These are phyloP conservation scores for Magnusiomyces sp. DNA, from an alignment of 1,139 yeast species.

Conservation along the genomic window DNA sequence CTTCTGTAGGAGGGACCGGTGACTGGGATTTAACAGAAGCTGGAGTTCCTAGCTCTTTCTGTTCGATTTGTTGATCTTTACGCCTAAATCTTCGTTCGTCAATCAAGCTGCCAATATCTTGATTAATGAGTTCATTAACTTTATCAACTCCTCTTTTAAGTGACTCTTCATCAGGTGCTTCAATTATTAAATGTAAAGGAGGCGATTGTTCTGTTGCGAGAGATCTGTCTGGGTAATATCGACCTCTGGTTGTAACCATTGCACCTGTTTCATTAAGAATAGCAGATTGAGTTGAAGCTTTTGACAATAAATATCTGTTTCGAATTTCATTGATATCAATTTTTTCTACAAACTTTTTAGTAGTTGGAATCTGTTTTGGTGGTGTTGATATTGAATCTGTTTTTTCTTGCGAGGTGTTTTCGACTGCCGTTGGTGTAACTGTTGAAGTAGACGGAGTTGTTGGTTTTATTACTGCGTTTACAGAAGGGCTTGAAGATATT, in stretches of 20 bases:
- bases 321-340: conserved; percentile 34
- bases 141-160: conserved; percentile 28
- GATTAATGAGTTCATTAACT: conserved; percentile 28
- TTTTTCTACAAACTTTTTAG: conserved; percentile 18
- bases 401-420: background rate
- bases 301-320: conserved; percentile 34
- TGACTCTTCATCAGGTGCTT: conserved; percentile 25
- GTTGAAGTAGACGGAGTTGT: background rate
- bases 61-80: conserved; percentile 14
- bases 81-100: conserved; percentile 29
- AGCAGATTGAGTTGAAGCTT: conserved; percentile 28
- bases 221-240: conserved; percentile 33
- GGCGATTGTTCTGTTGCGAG: conserved; percentile 32
- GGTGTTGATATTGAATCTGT: background rate
- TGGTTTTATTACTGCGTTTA: too few species aligned
- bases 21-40: too few species aligned
- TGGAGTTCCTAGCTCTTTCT: too few species aligned
- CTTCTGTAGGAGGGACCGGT: too few species aligned
- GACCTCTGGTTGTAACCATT: conserved; percentile 30
- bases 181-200: conserved; percentile 30
- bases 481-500: background rate
- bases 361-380: background rate
- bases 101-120: conserved; percentile 29
- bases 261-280: conserved; percentile 30
- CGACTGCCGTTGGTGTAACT: background rate